Percentiles rank a stretch among this genome's conserved stretches.
These are phyloP conservation scores for Trichophyton simii DNA, from an alignment of 2,329 filamentous ascomycete genomes.

Conservation along the genomic window DNA sequence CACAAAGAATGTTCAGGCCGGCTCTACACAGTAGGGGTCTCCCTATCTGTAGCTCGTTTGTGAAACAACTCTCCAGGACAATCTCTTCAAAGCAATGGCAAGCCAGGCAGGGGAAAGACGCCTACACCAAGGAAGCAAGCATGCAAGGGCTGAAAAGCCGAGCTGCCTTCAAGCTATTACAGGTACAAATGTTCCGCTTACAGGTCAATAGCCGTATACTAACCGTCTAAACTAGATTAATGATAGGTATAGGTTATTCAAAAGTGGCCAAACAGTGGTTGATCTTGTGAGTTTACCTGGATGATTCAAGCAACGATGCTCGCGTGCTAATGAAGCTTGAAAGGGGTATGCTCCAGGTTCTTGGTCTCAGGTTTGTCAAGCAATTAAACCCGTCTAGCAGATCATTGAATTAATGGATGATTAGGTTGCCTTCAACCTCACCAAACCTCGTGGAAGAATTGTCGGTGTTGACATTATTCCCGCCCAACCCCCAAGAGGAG, in stretches of 20 bases:
- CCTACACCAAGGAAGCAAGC: constrained; percentile 60
- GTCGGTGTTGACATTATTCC: constrained; percentile 92
- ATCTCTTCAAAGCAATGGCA: constrained; percentile 69
- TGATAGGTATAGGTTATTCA: constrained; percentile 66
- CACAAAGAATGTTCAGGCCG: not conserved
- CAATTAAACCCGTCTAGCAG: not conserved
- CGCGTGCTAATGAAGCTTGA: constrained; percentile 4
- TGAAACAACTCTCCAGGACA: not conserved
- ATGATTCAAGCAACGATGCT: not conserved
- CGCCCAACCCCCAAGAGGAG: constrained; percentile 75
- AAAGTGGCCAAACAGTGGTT: constrained; percentile 68
- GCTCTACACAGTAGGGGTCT: not conserved
- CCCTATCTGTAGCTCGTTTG: not conserved
- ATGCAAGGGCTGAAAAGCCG: constrained; percentile 74
- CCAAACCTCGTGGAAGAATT: constrained; percentile 62
- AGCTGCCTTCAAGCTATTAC: constrained; percentile 83
- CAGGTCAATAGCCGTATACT: not conserved
- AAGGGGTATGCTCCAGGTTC: constrained; percentile 44
- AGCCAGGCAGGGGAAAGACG: constrained; percentile 60
- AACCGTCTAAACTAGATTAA: constrained; percentile 51
- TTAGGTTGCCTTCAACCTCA: constrained; percentile 69
- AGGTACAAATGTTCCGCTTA: constrained; percentile 41
- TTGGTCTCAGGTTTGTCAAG: constrained; percentile 42
- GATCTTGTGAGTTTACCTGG: constrained; percentile 53
- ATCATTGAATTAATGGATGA: not conserved